These are phyloP conservation scores for Candida parachauliodes DNA, from an alignment of 805 yeast species.

Conservation along the genomic window DNA sequence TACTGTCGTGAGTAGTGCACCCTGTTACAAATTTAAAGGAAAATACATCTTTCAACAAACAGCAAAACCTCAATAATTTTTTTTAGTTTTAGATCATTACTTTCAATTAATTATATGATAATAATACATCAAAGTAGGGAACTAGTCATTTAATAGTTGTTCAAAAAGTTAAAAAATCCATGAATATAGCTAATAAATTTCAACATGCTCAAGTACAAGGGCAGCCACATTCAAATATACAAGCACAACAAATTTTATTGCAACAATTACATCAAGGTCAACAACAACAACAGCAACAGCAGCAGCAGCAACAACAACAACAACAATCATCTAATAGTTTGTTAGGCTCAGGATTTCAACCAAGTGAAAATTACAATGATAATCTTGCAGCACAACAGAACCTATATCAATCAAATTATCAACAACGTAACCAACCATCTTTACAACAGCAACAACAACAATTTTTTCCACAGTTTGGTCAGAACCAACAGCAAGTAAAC, in stretches of 20 bases:
- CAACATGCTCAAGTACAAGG: slow-evolving; percentile 29
- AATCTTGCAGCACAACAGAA: slow-evolving; percentile 11
- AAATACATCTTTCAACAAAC: slow-evolving; percentile 1
- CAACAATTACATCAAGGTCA: slow-evolving; percentile 42
- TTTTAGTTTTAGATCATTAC: too few relatives aligned
- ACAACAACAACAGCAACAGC: slow-evolving; percentile 30
- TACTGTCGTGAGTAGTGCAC: neutral
- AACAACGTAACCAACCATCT: slow-evolving; percentile 20
- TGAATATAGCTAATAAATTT: slow-evolving; percentile 37
- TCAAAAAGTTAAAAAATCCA: slow-evolving; percentile 8
- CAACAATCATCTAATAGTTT: slow-evolving; percentile 16
- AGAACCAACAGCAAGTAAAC: slow-evolving; percentile 8
- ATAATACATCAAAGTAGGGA: neutral
- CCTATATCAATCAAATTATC: slow-evolving; percentile 19
- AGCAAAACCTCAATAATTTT: slow-evolving; percentile 2
- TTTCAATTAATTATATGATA: neutral
- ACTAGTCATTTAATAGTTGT: neutral
- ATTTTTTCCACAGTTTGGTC: slow-evolving; percentile 11
- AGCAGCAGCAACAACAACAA: slow-evolving; percentile 26
- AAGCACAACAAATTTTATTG: slow-evolving; percentile 40
- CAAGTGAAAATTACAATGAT: slow-evolving; percentile 15
- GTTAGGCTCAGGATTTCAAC: slow-evolving; percentile 12
- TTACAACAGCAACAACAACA: slow-evolving; percentile 19
- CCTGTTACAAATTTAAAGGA: neutral
- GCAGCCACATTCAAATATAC: slow-evolving; percentile 33